Evolutionary conservation across 768 basidiomycete species (phyloP).

Genomic region (Lyophyllum decastes): DNA sequence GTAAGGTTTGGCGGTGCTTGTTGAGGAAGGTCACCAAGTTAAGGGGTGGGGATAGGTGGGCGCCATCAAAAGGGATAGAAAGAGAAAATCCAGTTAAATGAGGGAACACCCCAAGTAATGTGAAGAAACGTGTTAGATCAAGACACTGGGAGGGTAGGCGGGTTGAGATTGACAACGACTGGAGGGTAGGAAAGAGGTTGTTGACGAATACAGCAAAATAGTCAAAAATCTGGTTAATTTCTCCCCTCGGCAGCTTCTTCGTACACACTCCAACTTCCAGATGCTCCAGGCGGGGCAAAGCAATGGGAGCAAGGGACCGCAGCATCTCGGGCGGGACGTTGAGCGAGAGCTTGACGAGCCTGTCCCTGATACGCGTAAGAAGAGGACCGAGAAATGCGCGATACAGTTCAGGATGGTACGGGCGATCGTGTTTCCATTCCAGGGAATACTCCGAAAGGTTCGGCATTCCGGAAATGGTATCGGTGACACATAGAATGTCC

Average conservation of each 20-base stretch:
- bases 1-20: conserved; percentile 34
- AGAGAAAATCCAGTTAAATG: conserved; percentile 36
- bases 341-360: conserved; percentile 34
- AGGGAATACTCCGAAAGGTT: conserved; percentile 39
- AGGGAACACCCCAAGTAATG: conserved; percentile 38
- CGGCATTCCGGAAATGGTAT: conserved; percentile 31
- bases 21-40: conserved; percentile 35
- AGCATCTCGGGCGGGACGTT: conserved; percentile 41
- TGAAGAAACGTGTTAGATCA: conserved; percentile 39
- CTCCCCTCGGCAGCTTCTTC: conserved; percentile 19
- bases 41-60: conserved; percentile 35
- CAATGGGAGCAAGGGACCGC: conserved; percentile 30
- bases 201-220: conserved; percentile 47
- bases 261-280: conserved; percentile 40
- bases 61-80: conserved; percentile 47
- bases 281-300: conserved; percentile 34
- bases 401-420: conserved; percentile 38
- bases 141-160: conserved; percentile 37
- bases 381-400: conserved; percentile 36
- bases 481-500: conserved; percentile 33
- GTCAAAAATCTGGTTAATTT: conserved; percentile 39
- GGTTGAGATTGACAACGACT: conserved; percentile 36
- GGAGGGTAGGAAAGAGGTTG: conserved; percentile 39
- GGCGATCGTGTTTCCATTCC: conserved; percentile 36
- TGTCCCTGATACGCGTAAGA: conserved; percentile 31